Evolutionary conservation across 2,329 filamentous ascomycete species (phyloP), one percentile per base, ranked within the genome.

Genomic region (Hirsutella minnesotensis): DNA sequence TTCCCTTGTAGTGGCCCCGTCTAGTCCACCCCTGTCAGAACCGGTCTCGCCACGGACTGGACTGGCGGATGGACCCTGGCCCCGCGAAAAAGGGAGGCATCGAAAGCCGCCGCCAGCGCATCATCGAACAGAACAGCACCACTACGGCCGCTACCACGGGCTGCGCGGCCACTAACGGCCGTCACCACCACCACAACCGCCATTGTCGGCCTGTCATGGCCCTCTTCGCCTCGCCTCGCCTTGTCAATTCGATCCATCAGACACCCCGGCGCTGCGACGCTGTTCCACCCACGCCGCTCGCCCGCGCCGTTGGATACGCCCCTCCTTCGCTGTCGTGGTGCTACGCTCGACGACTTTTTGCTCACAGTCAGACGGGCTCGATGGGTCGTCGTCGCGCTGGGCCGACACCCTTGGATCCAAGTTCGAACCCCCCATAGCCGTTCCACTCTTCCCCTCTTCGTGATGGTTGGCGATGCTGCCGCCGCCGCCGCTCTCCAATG

Each of bases 111-210:
- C 27, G 41, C 35, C 35, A 43, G 36, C 41, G 38, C 36, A 39
- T 31, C 52, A 50, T 44, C 38, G 34, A 49, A 48, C 43, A 46
- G 46, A 45, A 51, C 50, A 38, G 40, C 43, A 46, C 46, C 44
- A 39, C 51, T 19, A n/a, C 5, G 16, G 16, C 24, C 24, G 24
- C 24, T 27, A 27, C 24, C 24, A 27, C 24, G 36, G 16, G 19
- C 19, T 20, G 16, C 36, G 16, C 33, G 33, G 45, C 41, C 47
- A 53, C 33, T 34, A 34, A 34, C 33, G 13, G 33, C 33, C 24
- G 24, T 27, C 24, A 27, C 24, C 12, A 27, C 47, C 51, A 52
- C 39, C 34, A 40, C 38, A n/a, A 19, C 18, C 12, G 19, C 13
- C 24, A 33, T 15, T 18, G 19, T 5, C 39, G 20, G 21, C 39